phyloP scores from a whole-genome alignment of 768 basidiomycete species.

The Leccinum obscurum region DNA sequence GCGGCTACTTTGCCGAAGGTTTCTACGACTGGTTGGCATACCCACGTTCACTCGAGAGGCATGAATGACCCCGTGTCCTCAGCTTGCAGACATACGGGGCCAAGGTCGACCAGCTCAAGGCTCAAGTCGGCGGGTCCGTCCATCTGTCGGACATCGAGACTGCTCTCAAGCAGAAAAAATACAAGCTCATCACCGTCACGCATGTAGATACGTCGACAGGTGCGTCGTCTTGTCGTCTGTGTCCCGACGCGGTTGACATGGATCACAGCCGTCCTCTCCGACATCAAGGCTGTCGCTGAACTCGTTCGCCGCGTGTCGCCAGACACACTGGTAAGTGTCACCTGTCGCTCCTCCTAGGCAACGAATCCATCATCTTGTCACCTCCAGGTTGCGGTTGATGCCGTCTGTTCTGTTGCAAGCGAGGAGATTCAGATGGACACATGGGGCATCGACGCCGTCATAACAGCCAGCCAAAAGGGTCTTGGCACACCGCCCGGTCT shows the following conservation, averaged over 20 bases:
- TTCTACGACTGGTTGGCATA: slow-evolving; percentile 76
- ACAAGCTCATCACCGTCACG: slow-evolving; percentile 89
- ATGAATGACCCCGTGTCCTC: not conserved
- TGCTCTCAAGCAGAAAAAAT: slow-evolving; percentile 75
- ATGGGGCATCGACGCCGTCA: slow-evolving; percentile 89
- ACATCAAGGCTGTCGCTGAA: slow-evolving; percentile 73
- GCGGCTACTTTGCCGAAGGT: slow-evolving; percentile 93
- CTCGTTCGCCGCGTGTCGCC: slow-evolving; percentile 78
- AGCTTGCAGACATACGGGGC: slow-evolving; percentile 90
- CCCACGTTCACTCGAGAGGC: too few relatives aligned
- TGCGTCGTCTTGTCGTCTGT: slow-evolving; percentile 16
- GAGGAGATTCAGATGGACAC: slow-evolving; percentile 94
- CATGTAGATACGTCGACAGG: slow-evolving; percentile 94
- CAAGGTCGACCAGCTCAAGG: slow-evolving; percentile 79
- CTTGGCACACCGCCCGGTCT: slow-evolving; percentile 93
- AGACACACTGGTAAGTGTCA: slow-evolving; percentile 65
- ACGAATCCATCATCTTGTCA: not conserved
- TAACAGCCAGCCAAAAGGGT: slow-evolving; percentile 89
- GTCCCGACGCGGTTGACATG: not conserved
- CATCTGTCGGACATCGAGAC: slow-evolving; percentile 56
- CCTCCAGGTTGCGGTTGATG: slow-evolving; percentile 76
- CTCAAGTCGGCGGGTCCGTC: slow-evolving; percentile 80
- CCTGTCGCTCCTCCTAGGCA: not conserved
- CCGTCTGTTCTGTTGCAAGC: slow-evolving; percentile 94
- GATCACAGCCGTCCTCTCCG: slow-evolving; percentile 73